Conservation (phyloP, 2,329 filamentous ascomycete species). For the Ambrosiella beaveri region DNA sequence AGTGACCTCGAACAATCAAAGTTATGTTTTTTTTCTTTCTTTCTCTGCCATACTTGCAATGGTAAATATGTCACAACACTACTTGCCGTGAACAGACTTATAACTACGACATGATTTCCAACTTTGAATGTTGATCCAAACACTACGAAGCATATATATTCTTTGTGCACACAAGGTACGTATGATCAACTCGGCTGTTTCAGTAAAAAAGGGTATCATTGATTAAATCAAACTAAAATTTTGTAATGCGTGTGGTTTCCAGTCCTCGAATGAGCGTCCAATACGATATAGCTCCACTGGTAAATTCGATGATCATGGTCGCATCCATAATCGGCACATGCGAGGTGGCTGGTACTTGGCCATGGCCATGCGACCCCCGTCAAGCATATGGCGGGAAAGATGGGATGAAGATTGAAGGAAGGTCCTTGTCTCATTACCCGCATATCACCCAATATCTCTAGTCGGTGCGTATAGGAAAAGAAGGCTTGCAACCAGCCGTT, state of each 20-base stretch:
- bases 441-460: neutral
- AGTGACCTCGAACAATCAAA: constrained; percentile 6
- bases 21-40: constrained; percentile 10
- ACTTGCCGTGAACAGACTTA: too few relatives aligned
- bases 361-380: neutral
- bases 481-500: too few relatives aligned
- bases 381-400: neutral
- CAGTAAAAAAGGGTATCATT: too few relatives aligned
- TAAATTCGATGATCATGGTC: neutral
- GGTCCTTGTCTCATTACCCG: neutral
- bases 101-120: too few relatives aligned
- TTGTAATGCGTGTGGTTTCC: too few relatives aligned
- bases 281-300: neutral
- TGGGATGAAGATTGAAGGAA: neutral
- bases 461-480: neutral
- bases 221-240: too few relatives aligned
- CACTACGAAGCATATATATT: too few relatives aligned
- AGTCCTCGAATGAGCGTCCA: neutral
- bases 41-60: constrained; percentile 3
- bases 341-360: neutral
- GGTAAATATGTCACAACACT: neutral
- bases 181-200: too few relatives aligned
- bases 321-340: neutral
- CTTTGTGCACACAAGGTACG: too few relatives aligned
- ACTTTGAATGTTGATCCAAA: too few relatives aligned